These are phyloP conservation scores for sorghum (Sorghum bicolor) DNA, from an alignment of 176 grass and related monocot genomes.

Conservation along the genomic window Sorghum_bicolor_NCBIv3 NC_012873.2:5678001-5678500, in stretches of 20 bases:
- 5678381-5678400: background rate
- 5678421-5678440: background rate
- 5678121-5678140: conserved; percentile 44
- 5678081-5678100: conserved; percentile 92
- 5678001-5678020: conserved; percentile 92
- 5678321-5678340: background rate
- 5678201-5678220: conserved; percentile 98
- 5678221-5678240: conserved; percentile 95
- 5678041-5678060: conserved; percentile 99
- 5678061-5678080: conserved; percentile 93
- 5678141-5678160: background rate
- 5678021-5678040: conserved; percentile 95
- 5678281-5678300: conserved; percentile 58
- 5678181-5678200: conserved; percentile 17
- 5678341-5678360: conserved; percentile 12
- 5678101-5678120: conserved; percentile 99
- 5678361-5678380: background rate
- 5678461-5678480: background rate
- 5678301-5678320: background rate
- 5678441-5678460: background rate
- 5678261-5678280: conserved; percentile 99
- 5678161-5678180: conserved; percentile 1
- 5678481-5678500: background rate
- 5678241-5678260: conserved; percentile 87
- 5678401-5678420: background rate